Evolutionary conservation across 371 early-diverging fungal species (phyloP), one percentile per base, ranked within the genome.

Genomic region (Circinella minor): DNA sequence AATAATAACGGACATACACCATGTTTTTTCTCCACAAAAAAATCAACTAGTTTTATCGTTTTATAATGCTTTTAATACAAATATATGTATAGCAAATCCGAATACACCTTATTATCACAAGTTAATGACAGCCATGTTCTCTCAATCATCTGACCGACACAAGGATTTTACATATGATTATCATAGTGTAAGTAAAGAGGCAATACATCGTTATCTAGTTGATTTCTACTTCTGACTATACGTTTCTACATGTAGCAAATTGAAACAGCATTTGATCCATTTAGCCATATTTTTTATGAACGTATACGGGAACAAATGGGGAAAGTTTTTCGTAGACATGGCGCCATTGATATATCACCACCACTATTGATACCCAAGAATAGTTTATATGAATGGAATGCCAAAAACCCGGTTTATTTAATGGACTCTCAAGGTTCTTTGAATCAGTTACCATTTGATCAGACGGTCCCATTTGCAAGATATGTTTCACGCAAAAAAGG

Each of bases 91-190:
- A 70, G 93, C 95, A 57, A 94, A 94, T 63, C 95, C 95, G 17
- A 91, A 92, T 72, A 95, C 95, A 17, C 91, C 93, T 1, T 95
- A 97, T 74, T 97, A 94, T 71, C 84, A 89, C 47, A 85, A 91
- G 36, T 84, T 98, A 37, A 90, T 98, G 85, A 81, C 86, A 1
- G 88, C 95, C 17, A 82, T 98, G 73, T 97, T 97, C 72, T 85
- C 87, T 0, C 93, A 93, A 71, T 81, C 86, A 2, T 82, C 91
- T 0, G 94, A 95, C 81, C 83, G 88, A 70, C 95, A 94, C 74
- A 95, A 93, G 68, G 98, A 96, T 67, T 92, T 93, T 69, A 91
- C 95, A 0, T 98, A 92, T 72, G 98, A 98, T 67, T 94, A 91
- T 71, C 91, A 94, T 61, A 81, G 92, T 0, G 81, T 75, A 70